phyloP scores from a whole-genome alignment of 257 asterid species.

The Cinchona pubescens region DNA sequence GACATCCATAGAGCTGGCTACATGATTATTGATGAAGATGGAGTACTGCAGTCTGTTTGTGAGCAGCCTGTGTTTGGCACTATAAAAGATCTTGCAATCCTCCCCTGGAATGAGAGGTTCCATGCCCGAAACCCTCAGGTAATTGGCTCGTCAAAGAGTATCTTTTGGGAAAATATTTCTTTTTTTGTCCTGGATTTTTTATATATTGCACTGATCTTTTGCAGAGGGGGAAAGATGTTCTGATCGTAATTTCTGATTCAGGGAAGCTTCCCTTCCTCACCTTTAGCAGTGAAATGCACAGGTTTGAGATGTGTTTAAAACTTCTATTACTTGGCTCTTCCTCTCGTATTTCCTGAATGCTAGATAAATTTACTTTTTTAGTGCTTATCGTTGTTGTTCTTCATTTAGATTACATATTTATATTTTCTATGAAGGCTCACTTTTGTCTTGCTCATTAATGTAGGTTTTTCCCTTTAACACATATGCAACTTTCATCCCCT shows the following conservation, averaged over 20 bases:
- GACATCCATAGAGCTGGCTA: slow-evolving; percentile 85
- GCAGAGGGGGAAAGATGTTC: slow-evolving; percentile 72
- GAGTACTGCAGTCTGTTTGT: slow-evolving; percentile 68
- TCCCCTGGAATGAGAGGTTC: slow-evolving; percentile 72
- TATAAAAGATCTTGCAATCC: slow-evolving; percentile 77
- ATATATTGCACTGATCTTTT: slow-evolving; percentile 23
- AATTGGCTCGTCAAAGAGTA: not conserved
- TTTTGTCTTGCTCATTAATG: slow-evolving; percentile 5
- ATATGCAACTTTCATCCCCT: slow-evolving; percentile 67
- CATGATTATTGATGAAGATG: slow-evolving; percentile 73
- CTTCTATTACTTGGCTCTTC: slow-evolving; percentile 11
- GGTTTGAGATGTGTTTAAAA: slow-evolving; percentile 43
- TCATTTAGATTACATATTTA: not conserved
- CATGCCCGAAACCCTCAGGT: slow-evolving; percentile 67
- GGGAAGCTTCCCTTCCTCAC: slow-evolving; percentile 89
- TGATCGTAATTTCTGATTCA: slow-evolving; percentile 87
- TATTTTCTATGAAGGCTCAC: slow-evolving; percentile 16
- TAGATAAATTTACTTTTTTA: not conserved
- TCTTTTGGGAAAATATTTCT: not conserved
- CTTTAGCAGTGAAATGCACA: slow-evolving; percentile 89
- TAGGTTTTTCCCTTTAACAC: slow-evolving; percentile 75
- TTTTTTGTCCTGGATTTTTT: slow-evolving; percentile 16
- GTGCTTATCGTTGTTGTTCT: not conserved
- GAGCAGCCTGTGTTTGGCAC: slow-evolving; percentile 96
- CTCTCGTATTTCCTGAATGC: not conserved